Percentiles rank a stretch among this genome's conserved stretches.
Conservation (phyloP, 768 basidiomycete species). For the Podaxis mareebaensis region DNA sequence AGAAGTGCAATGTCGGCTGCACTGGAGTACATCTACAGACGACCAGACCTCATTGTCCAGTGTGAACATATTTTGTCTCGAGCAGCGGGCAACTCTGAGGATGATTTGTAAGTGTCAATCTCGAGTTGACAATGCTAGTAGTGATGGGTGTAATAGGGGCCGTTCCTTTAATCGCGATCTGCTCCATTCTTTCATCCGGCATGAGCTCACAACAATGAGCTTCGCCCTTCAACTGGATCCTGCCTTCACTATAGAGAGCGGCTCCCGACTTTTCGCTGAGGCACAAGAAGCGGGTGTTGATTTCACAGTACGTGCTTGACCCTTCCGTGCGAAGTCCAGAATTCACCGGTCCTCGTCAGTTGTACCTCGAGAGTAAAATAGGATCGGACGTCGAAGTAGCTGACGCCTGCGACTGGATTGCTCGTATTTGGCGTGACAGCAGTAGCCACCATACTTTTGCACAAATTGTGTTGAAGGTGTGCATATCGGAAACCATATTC, state of each 20-base stretch:
- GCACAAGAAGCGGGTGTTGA: conserved; percentile 61
- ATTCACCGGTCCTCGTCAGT: conserved; percentile 31
- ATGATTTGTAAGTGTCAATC: conserved; percentile 27
- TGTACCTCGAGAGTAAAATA: conserved; percentile 60
- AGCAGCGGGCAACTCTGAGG: conserved; percentile 30
- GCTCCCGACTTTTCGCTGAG: conserved; percentile 54
- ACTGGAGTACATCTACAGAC: conserved; percentile 27
- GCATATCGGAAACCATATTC: conserved; percentile 16
- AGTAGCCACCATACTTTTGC: conserved; percentile 61
- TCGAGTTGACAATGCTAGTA: background rate
- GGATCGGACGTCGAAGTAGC: conserved; percentile 45
- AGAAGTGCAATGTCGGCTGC: conserved; percentile 27
- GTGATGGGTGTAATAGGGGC: background rate
- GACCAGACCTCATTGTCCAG: conserved; percentile 53
- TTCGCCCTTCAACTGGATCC: conserved; percentile 56
- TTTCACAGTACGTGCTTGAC: conserved; percentile 46
- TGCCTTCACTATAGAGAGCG: conserved; percentile 45
- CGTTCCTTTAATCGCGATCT: conserved; percentile 48
- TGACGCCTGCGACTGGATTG: conserved; percentile 40
- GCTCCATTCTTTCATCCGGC: conserved; percentile 53
- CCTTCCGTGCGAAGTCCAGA: conserved; percentile 10
- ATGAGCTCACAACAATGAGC: conserved; percentile 54
- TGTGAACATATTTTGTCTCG: conserved; percentile 50
- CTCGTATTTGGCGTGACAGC: conserved; percentile 55
- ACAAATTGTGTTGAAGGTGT: conserved; percentile 56